Percentiles rank a stretch among this genome's conserved stretches.
Conservation (phyloP, 495 filamentous ascomycete genomes). For the Talaromyces borbonicus region DNA sequence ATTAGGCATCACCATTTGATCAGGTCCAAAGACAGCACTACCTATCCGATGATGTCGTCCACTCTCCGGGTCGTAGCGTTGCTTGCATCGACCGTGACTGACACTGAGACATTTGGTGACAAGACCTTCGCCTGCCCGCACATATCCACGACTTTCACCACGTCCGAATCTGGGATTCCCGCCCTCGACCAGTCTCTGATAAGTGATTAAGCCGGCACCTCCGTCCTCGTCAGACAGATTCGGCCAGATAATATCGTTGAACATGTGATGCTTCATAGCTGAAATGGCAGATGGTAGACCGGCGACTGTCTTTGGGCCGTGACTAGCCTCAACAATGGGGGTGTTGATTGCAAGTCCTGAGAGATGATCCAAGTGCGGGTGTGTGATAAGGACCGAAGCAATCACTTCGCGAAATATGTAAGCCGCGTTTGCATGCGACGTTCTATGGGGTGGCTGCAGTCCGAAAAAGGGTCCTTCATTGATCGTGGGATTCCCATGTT, state of each 20-base stretch:
- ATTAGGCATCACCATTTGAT: slow-evolving; percentile 18
- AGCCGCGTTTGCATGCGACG: slow-evolving; percentile 64
- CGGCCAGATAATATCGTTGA: slow-evolving; percentile 97
- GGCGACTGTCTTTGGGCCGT: slow-evolving; percentile 69
- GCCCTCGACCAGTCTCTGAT: slow-evolving; percentile 79
- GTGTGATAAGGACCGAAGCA: slow-evolving; percentile 82
- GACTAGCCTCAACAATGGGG: slow-evolving; percentile 63
- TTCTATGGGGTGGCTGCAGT: slow-evolving; percentile 50
- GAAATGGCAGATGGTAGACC: slow-evolving; percentile 76
- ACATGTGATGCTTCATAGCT: slow-evolving; percentile 86
- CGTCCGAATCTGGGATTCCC: slow-evolving; percentile 71
- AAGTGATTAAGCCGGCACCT: slow-evolving; percentile 84
- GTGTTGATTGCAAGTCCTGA: slow-evolving; percentile 89
- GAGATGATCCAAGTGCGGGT: slow-evolving; percentile 90
- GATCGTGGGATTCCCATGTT: slow-evolving; percentile 14
- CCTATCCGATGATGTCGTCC: slow-evolving; percentile 51
- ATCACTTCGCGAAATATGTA: slow-evolving; percentile 69
- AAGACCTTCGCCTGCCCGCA: slow-evolving; percentile 75
- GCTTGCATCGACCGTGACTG: slow-evolving; percentile 81
- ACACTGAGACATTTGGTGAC: slow-evolving; percentile 67
- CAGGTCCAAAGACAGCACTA: slow-evolving; percentile 31
- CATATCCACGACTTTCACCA: slow-evolving; percentile 67
- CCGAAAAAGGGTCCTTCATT: slow-evolving; percentile 62
- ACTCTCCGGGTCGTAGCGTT: slow-evolving; percentile 40
- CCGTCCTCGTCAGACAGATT: slow-evolving; percentile 95